Evolutionary conservation across 2,329 filamentous ascomycete species (phyloP).

Genomic region (Helotiales sp.): DNA sequence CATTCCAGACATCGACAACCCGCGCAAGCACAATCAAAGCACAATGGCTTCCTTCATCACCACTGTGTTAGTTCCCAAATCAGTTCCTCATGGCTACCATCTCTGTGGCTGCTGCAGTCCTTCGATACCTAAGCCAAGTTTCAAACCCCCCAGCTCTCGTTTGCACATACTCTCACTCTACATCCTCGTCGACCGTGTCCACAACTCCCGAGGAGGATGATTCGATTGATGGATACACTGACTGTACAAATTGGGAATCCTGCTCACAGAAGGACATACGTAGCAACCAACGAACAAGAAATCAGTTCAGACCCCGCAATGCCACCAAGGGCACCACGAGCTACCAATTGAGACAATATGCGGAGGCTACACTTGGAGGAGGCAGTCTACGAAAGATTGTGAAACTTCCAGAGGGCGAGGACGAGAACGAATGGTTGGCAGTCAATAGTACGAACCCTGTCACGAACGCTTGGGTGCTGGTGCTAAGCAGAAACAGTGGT

Average conservation of each 20-base stretch:
- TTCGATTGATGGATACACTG: constrained; percentile 25
- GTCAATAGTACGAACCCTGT: constrained; percentile 76
- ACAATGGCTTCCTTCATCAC: constrained; percentile 80
- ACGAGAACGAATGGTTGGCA: constrained; percentile 96
- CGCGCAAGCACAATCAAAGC: constrained; percentile 21
- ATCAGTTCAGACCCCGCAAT: constrained; percentile 88
- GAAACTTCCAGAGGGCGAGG: constrained; percentile 94
- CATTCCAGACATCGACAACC: constrained; percentile 30
- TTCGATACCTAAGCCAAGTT: constrained; percentile 41
- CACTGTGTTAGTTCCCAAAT: constrained; percentile 70
- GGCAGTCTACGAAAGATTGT: constrained; percentile 96
- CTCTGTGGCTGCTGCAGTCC: constrained; percentile 35
- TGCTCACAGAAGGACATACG: constrained; percentile 42
- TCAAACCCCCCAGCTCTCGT: constrained; percentile 32
- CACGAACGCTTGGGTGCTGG: neutral
- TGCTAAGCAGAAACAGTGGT: constrained; percentile 70
- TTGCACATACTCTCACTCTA: constrained; percentile 39
- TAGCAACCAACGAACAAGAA: constrained; percentile 86
- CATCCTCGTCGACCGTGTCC: constrained; percentile 37
- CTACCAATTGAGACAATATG: constrained; percentile 97
- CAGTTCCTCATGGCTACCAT: constrained; percentile 43
- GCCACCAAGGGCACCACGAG: constrained; percentile 84
- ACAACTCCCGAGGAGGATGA: constrained; percentile 29
- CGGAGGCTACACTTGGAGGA: constrained; percentile 93
- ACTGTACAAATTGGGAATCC: constrained; percentile 41